Base-by-base conservation (phyloP, 306 rosid species). In the Dalbergia cultrata region DNA sequence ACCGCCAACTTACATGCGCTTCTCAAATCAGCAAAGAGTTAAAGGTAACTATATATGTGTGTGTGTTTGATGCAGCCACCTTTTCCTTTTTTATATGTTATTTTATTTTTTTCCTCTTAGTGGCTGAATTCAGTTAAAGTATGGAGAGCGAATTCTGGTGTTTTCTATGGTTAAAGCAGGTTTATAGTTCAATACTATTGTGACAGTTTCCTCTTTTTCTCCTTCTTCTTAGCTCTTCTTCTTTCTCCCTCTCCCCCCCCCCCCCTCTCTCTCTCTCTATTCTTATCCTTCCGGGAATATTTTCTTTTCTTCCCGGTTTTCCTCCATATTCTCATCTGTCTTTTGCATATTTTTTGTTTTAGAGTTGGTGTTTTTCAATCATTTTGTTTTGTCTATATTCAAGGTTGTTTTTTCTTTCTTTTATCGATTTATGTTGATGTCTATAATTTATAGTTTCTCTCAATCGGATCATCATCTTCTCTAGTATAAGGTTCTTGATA, bases 91-190 rank as follows among this genome's bases (percentile, higher is more conserved):
- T 47, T 74, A 18, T 17, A n/a, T 54, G 3, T 54, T 22, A 22
- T 54, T 16, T 54, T 54, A 13, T 49, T 49, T 49, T 11, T 65
- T 80, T 16, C 49, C 80, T 33, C 74, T 50, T 67, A 26, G 31
- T 26, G 22, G n/a, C 90, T 87, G 41, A 7, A 7, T 4, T 90
- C 97, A 75, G 97, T 92, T 92, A 90, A 92, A 90, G 91, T 92
- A 21, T 39, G 68, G 84, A 76, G 86, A 79, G 73, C 54, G 65
- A 88, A 76, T 77, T 86, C 89, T 80, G 87, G 76, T 85, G 87
- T 76, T 86, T 87, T 82, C 76, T 81, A 58, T 86, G 84, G 85
- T 89, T 90, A 87, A 92, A 90, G 85, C 90, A 84, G 86, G 89
- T 91, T 89, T 89, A 83, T 88, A 91, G 80, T 80, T 89, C 88